phyloP scores from a whole-genome alignment of 106 monocot genomes.

The Iris macrosiphon region DNA sequence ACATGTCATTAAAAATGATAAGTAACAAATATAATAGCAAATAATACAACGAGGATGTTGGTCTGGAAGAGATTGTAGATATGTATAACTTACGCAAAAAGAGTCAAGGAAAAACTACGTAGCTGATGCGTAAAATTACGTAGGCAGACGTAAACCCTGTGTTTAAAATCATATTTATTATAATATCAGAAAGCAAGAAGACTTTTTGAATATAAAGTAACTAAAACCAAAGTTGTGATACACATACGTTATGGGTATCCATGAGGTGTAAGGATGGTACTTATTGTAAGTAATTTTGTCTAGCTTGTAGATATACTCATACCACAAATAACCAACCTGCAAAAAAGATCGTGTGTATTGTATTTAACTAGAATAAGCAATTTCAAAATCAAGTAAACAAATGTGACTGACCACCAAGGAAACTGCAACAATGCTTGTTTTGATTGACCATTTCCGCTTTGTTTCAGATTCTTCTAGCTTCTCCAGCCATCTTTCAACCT shows the following conservation, averaged over 20 bases:
- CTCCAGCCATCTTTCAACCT: conserved; percentile 98
- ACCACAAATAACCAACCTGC: conserved; percentile 67
- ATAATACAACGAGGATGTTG: neutral
- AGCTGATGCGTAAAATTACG: conserved; percentile 82
- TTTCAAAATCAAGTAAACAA: neutral
- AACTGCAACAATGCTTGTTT: conserved; percentile 52
- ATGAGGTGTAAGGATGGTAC: conserved; percentile 69
- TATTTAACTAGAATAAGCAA: neutral
- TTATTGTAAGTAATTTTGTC: conserved; percentile 63
- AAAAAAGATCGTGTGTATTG: neutral
- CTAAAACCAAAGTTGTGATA: too few relatives aligned
- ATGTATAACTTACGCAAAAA: conserved; percentile 67
- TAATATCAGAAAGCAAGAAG: too few relatives aligned
- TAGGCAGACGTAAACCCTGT: conserved; percentile 86
- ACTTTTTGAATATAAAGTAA: too few relatives aligned
- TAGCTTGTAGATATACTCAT: conserved; percentile 69
- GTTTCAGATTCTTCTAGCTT: conserved; percentile 87
- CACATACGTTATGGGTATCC: conserved; percentile 62
- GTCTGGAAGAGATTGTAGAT: neutral
- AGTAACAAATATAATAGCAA: neutral
- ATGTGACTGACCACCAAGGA: conserved; percentile 37
- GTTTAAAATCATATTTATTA: too few relatives aligned
- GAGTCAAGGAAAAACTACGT: conserved; percentile 65
- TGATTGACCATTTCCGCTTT: conserved; percentile 42
- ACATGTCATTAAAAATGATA: neutral